phyloP scores from a whole-genome alignment of 164 flowering plant genomes.

The Hamamelis virginiana region DNA sequence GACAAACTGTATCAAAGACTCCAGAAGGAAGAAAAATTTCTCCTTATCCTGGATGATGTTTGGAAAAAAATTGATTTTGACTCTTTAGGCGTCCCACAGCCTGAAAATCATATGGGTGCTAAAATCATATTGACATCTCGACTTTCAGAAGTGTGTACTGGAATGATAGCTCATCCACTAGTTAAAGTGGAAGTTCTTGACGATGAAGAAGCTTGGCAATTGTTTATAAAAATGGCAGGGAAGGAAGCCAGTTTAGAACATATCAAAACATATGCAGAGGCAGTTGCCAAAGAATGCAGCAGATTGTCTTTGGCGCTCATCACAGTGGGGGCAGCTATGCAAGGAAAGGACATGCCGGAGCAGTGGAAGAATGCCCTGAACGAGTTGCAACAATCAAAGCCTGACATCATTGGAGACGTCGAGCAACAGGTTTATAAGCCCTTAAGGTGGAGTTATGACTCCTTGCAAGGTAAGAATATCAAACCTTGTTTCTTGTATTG shows the following conservation, averaged over 20 bases:
- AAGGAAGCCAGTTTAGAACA: neutral
- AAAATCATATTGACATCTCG: too few relatives aligned
- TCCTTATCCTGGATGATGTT: too few relatives aligned
- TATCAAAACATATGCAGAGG: neutral
- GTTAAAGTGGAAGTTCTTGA: neutral
- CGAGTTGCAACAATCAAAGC: neutral
- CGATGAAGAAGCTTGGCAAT: constrained; percentile 10
- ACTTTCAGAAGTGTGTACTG: too few relatives aligned
- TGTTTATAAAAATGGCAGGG: constrained; percentile 7
- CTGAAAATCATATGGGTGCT: too few relatives aligned
- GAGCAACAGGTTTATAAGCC: neutral
- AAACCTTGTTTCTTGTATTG: neutral
- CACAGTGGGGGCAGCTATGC: neutral
- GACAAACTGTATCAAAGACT: too few relatives aligned
- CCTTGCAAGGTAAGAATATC: neutral
- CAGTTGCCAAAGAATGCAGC: neutral
- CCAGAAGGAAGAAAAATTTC: too few relatives aligned
- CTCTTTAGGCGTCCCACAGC: neutral
- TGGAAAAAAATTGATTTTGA: too few relatives aligned
- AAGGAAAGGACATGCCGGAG: neutral
- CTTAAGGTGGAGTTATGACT: neutral
- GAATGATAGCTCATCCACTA: too few relatives aligned
- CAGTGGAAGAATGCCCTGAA: neutral
- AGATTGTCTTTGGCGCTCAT: neutral
- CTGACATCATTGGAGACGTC: neutral